Evolutionary conservation across 495 filamentous ascomycete genomes (phyloP).

Genomic region (Astrothelium macrocarpum): DNA sequence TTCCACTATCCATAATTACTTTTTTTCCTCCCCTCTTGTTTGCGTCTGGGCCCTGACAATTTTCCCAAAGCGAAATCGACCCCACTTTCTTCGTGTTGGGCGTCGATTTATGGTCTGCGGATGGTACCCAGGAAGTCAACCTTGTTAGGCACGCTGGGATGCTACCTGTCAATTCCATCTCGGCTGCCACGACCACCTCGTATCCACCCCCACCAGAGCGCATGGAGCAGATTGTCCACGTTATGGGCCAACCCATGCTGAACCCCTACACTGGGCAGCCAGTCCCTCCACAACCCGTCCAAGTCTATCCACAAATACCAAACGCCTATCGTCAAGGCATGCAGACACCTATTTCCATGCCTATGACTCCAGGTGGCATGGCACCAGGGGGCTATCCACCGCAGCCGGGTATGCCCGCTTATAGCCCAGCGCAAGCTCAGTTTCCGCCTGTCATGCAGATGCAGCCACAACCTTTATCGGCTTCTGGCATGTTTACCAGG

Average conservation of each 20-base stretch:
- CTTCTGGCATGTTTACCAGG: slow-evolving; percentile 86
- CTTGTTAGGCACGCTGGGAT: slow-evolving; percentile 67
- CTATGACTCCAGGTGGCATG: slow-evolving; percentile 2
- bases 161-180: slow-evolving; percentile 80
- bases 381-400: background rate
- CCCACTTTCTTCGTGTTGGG: slow-evolving; percentile 85
- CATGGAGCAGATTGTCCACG: background rate
- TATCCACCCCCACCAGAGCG: slow-evolving; percentile 49
- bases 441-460: slow-evolving; percentile 35
- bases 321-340: slow-evolving; percentile 7
- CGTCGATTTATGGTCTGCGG: slow-evolving; percentile 83
- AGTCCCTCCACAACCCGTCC: background rate
- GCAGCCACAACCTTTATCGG: slow-evolving; percentile 34
- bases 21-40: slow-evolving; percentile 10
- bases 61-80: slow-evolving; percentile 53
- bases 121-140: slow-evolving; percentile 83
- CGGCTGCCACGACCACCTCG: slow-evolving; percentile 66
- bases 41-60: background rate
- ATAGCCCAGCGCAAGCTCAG: slow-evolving; percentile 31
- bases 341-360: slow-evolving; percentile 5
- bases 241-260: background rate
- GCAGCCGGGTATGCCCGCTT: slow-evolving; percentile 25
- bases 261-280: background rate
- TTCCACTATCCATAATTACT: slow-evolving; percentile 5
- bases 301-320: background rate